Percentiles rank a stretch among this genome's conserved stretches.
Conservation (phyloP, 2,329 filamentous ascomycete genomes). For the Trichoderma sp. region DNA sequence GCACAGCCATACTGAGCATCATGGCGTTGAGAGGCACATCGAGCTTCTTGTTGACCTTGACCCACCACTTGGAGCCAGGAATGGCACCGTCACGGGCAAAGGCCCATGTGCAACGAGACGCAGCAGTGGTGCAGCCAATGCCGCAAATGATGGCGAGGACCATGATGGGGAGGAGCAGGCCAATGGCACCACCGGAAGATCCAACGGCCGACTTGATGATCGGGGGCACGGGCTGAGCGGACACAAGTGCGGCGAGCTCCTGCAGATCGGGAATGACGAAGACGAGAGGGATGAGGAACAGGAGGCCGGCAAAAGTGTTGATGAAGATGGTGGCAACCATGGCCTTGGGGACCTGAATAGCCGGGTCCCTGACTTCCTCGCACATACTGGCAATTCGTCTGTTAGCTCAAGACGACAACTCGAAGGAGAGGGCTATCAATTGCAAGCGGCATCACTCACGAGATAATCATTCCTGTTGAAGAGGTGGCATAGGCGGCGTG, state of each 20-base stretch:
- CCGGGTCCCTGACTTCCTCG: constrained; percentile 65
- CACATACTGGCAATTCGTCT: constrained; percentile 55
- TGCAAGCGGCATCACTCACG: constrained; percentile 46
- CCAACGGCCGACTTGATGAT: constrained; percentile 64
- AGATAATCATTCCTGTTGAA: constrained; percentile 76
- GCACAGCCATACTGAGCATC: constrained; percentile 65
- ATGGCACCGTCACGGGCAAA: constrained; percentile 69
- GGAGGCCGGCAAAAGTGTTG: constrained; percentile 63
- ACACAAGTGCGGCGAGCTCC: constrained; percentile 50
- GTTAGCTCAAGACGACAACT: neutral
- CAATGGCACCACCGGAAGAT: constrained; percentile 58
- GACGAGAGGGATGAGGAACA: constrained; percentile 66
- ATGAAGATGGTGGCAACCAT: constrained; percentile 66
- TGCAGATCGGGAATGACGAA: constrained; percentile 65
- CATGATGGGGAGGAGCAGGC: constrained; percentile 60
- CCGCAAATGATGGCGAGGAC: constrained; percentile 65
- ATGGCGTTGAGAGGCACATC: constrained; percentile 68
- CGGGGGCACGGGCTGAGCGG: constrained; percentile 60
- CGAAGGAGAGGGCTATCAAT: neutral
- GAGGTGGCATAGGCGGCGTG: constrained; percentile 73
- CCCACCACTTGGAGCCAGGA: constrained; percentile 60
- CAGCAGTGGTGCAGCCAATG: constrained; percentile 65
- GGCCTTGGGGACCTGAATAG: constrained; percentile 67
- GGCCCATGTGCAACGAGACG: constrained; percentile 65
- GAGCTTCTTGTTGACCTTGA: constrained; percentile 56